These are phyloP conservation scores for Ramularia endophylla DNA, from an alignment of 2,329 filamentous ascomycete genomes.

Conservation along the genomic window DNA sequence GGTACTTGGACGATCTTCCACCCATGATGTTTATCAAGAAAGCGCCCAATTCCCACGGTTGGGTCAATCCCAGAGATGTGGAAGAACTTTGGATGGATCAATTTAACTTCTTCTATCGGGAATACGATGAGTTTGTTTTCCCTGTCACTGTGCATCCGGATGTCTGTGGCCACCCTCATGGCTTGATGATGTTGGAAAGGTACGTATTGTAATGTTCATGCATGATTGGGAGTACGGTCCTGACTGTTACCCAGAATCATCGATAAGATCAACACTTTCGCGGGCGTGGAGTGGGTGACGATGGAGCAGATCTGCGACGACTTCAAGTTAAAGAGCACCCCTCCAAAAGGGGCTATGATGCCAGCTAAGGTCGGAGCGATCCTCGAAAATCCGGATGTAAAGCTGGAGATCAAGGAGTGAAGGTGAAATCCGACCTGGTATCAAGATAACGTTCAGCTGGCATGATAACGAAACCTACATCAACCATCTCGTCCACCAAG, in stretches of 20 bases:
- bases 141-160: conserved; percentile 74
- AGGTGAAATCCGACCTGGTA: too few species aligned
- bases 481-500: too few species aligned
- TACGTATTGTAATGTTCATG: conserved; percentile 26
- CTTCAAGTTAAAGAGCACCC: conserved; percentile 61
- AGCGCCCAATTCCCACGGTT: conserved; percentile 57
- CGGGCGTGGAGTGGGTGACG: conserved; percentile 60
- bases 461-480: too few species aligned
- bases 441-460: too few species aligned
- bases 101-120: conserved; percentile 68
- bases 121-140: conserved; percentile 72
- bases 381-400: conserved; percentile 37
- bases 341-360: conserved; percentile 55
- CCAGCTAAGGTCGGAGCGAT: conserved; percentile 52
- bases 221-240: not conserved
- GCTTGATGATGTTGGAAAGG: conserved; percentile 67
- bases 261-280: conserved; percentile 60
- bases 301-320: conserved; percentile 68
- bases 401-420: conserved; percentile 26
- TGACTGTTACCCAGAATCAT: conserved; percentile 43
- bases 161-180: conserved; percentile 65
- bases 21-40: conserved; percentile 70
- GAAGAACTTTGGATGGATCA: conserved; percentile 60
- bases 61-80: conserved; percentile 50
- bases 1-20: conserved; percentile 55